A percentile compares a stretch with the other conserved stretches of the same genome.
These are phyloP conservation scores for Coleophoma crateriformis DNA, from an alignment of 2,329 filamentous ascomycete genomes.

Conservation along the genomic window DNA sequence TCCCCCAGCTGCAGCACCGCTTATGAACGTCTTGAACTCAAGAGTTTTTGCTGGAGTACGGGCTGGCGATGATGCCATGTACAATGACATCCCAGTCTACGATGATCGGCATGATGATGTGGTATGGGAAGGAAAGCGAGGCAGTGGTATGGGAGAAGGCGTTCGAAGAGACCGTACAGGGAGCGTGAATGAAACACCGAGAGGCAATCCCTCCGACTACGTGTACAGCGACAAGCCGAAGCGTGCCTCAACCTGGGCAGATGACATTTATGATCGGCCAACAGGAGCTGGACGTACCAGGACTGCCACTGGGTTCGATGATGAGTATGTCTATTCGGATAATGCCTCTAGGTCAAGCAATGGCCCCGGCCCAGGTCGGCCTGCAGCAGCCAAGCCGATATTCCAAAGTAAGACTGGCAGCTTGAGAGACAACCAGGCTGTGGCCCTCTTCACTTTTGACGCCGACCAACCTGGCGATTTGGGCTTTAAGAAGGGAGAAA, in stretches of 20 bases:
- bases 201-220: conserved; percentile 41
- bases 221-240: conserved; percentile 50
- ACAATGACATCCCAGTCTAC: conserved; percentile 91
- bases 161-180: conserved; percentile 43
- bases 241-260: conserved; percentile 67
- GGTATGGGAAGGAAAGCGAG: conserved; percentile 73
- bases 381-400: conserved; percentile 83
- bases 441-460: conserved; percentile 92
- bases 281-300: conserved; percentile 18
- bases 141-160: conserved; percentile 66
- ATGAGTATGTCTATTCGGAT: conserved; percentile 52
- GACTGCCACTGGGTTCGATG: conserved; percentile 31
- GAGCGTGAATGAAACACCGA: conserved; percentile 25
- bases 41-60: conserved; percentile 70
- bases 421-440: conserved; percentile 70
- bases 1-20: conserved; percentile 75
- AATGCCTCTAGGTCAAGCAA: conserved; percentile 32
- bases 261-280: conserved; percentile 66
- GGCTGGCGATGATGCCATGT: conserved; percentile 60
- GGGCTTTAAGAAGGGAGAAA: conserved; percentile 93
- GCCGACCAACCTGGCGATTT: conserved; percentile 88
- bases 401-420: conserved; percentile 57
- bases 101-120: conserved; percentile 77
- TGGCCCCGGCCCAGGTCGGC: conserved; percentile 61
- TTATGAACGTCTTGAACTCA: conserved; percentile 81